phyloP scores from a whole-genome alignment of 306 rosid species.

The Quillaja saponaria region DNA sequence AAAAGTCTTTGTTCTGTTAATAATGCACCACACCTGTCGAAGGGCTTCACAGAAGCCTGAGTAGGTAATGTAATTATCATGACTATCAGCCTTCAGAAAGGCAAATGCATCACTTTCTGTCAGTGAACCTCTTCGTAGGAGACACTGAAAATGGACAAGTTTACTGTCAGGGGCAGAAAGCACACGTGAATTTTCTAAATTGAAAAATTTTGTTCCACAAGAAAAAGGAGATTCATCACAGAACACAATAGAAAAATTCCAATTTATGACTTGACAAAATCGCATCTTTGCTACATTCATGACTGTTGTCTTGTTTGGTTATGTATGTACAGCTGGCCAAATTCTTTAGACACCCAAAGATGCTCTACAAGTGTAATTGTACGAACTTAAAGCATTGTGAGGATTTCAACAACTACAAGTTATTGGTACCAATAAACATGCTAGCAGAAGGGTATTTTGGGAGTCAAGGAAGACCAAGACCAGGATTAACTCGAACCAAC shows the following conservation, averaged over 20 bases:
- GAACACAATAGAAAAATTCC: background rate
- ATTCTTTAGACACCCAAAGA: no score
- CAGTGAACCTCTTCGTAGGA: conserved; percentile 58
- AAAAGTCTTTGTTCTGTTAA: conserved; percentile 1
- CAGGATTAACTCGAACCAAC: no score
- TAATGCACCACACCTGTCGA: conserved; percentile 44
- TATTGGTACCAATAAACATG: no score
- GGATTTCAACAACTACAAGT: no score
- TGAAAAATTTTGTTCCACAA: conserved; percentile 3
- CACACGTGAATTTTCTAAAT: background rate
- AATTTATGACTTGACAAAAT: background rate
- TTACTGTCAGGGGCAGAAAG: conserved; percentile 19
- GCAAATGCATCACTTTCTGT: conserved; percentile 70
- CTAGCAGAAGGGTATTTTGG: no score
- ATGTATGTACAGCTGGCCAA: no score
- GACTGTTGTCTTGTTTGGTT: background rate
- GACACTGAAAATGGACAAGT: conserved; percentile 54
- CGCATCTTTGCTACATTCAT: background rate
- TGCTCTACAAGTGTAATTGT: no score
- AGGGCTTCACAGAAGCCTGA: conserved; percentile 80
- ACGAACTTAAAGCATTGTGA: no score
- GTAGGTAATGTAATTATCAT: conserved; percentile 61
- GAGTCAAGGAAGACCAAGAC: no score
- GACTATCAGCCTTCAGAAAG: conserved; percentile 62
- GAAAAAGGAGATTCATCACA: conserved; percentile 9